Evolutionary conservation across 306 rosid species (phyloP), one percentile per base, ranked within the genome.

Genomic region (Sophora flavescens): DNA sequence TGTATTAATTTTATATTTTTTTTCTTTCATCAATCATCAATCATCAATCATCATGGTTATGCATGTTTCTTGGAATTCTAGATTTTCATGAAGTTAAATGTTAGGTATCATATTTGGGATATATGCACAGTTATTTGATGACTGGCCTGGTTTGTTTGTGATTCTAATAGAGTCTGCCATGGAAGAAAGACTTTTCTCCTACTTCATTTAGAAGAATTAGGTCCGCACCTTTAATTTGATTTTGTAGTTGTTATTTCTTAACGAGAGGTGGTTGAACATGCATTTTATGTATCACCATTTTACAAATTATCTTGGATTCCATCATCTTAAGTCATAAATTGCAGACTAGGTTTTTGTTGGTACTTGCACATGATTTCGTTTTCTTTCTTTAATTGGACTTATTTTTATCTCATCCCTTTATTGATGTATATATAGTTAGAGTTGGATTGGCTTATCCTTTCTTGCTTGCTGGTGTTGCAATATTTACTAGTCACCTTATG

Each of bases 401-500:
- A 15, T 50, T 65, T 60, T 75, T 45, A 62, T 62, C 15, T 17
- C 51, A 62, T 74, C n/a, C 4, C 3, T 48, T 14, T 30, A 3
- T 13, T 35, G 3, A 10, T 13, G 17, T 17, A 33, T 8, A 33
- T 8, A 14, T 56, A 72, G 39, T 54, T 64, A 4, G 38, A 22
- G 15, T 66, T 58, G 41, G 58, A 33, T 16, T 45, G 30, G 56
- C 54, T 45, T 56, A 9, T 70, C 33, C 15, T 22, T 36, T 59
- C 77, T 70, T 69, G 57, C 77, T 70, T 69, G 57, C 16, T 78
- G 50, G 33, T 58, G 47, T 59, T 51, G 65, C 60, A 77, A 77
- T 59, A 62, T 63, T 41, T 44, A 33, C 39, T 14, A 58, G 60
- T 79, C 36, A 71, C 18, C 54, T 68, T 51, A 39, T 35, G 12